These are phyloP conservation scores for Closterium sp. DNA, from an alignment of 139 green algal genomes.

Conservation along the genomic window DNA sequence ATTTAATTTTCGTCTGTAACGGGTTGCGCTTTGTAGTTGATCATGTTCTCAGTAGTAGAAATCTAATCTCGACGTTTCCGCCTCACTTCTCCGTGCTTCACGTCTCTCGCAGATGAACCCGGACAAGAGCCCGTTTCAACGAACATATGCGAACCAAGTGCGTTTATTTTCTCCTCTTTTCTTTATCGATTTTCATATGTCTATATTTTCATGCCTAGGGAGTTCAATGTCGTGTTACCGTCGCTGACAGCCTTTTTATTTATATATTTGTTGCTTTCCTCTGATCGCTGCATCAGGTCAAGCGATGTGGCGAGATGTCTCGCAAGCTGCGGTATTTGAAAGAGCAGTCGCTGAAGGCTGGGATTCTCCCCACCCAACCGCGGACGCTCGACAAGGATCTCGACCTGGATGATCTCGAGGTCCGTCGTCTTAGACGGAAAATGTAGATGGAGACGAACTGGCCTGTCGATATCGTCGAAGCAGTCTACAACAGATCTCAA, in stretches of 20 bases:
- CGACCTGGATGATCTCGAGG: slow-evolving; percentile 80
- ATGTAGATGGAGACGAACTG: not conserved
- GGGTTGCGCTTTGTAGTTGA: not conserved
- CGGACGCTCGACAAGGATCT: slow-evolving; percentile 44
- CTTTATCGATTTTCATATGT: not conserved
- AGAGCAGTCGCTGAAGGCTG: slow-evolving; percentile 82
- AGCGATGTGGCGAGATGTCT: slow-evolving; percentile 95
- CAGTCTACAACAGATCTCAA: no score
- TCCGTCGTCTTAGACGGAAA: slow-evolving; percentile 37
- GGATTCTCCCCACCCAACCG: slow-evolving; percentile 41
- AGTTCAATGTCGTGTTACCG: no score
- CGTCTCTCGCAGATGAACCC: slow-evolving; percentile 70
- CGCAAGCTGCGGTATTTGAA: slow-evolving; percentile 90
- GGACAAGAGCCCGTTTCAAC: slow-evolving; percentile 87
- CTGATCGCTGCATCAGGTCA: slow-evolving; percentile 70
- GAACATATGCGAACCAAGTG: slow-evolving; percentile 80
- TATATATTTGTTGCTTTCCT: not conserved
- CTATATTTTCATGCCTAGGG: no score
- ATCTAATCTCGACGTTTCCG: not conserved
- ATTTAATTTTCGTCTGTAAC: not conserved
- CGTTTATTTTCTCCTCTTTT: not conserved
- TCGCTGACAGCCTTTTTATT: not conserved
- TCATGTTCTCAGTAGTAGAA: not conserved
- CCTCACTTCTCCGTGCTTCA: not conserved
- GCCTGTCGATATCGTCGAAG: no score